Evolutionary conservation across 441 rosid species (phyloP).

Genomic region (Daphne laureola): DNA sequence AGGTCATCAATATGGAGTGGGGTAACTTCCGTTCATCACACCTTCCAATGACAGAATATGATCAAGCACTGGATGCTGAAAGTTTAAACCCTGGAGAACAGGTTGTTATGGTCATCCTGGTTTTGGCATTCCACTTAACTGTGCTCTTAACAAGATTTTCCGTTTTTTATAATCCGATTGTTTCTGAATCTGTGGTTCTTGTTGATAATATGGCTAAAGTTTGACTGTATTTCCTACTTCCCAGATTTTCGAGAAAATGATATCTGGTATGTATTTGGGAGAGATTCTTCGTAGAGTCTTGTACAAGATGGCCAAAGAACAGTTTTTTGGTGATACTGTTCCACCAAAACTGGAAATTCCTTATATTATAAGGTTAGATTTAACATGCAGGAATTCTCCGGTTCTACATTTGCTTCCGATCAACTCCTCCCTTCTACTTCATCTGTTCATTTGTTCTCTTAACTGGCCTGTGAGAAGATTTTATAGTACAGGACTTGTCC

Average conservation of each 20-base stretch:
- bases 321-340: conserved; percentile 33
- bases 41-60: conserved; percentile 56
- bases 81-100: conserved; percentile 69
- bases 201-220: not conserved
- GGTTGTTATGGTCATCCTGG: conserved; percentile 19
- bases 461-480: too few relatives aligned
- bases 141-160: not conserved
- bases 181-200: not conserved
- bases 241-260: conserved; percentile 35
- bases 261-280: conserved; percentile 46
- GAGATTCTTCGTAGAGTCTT: conserved; percentile 38
- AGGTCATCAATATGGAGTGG: conserved; percentile 83
- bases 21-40: conserved; percentile 67
- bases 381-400: too few relatives aligned
- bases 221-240: not conserved
- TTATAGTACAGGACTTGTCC: too few relatives aligned
- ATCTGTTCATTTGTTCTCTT: too few relatives aligned
- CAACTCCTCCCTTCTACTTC: too few relatives aligned
- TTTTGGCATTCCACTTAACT: not conserved
- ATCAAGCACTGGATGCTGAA: conserved; percentile 43
- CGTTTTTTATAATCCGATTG: not conserved
- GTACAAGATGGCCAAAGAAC: conserved; percentile 34
- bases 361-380: conserved; percentile 22
- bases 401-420: too few relatives aligned
- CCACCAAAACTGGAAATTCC: conserved; percentile 24